phyloP scores from a whole-genome alignment of 2,329 filamentous ascomycete species.

The Beauveria medogensis region DNA sequence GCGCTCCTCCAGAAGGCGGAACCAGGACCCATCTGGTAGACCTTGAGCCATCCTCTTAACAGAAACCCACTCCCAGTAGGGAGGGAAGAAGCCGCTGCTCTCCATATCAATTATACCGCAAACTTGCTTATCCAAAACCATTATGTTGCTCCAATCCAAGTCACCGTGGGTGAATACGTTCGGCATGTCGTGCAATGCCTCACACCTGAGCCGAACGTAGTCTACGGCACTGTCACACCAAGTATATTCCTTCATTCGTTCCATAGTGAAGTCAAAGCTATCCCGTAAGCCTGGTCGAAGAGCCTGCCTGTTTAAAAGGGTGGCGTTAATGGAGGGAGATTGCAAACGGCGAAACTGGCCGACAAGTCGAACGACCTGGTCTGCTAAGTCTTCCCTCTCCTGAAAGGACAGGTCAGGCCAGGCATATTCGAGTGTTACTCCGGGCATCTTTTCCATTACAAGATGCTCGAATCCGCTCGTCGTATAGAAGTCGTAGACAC shows the following conservation, averaged over 20 bases:
- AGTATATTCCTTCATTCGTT: not conserved
- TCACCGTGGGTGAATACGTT: slow-evolving; percentile 8
- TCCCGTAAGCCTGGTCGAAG: not conserved
- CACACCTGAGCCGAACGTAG: not conserved
- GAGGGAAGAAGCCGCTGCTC: slow-evolving; percentile 3
- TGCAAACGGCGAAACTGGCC: not conserved
- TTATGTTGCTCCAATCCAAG: slow-evolving; percentile 9
- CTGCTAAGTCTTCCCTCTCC: not conserved
- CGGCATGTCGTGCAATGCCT: not conserved
- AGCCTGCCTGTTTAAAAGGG: not conserved
- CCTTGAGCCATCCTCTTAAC: not conserved
- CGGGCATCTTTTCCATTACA: not conserved
- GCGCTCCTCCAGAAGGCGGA: slow-evolving; percentile 6
- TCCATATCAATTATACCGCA: slow-evolving; percentile 5
- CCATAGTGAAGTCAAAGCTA: not conserved
- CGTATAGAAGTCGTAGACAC: not conserved
- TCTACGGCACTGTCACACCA: not conserved
- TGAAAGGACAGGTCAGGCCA: not conserved
- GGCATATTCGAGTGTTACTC: not conserved
- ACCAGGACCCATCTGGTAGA: not conserved
- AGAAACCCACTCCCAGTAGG: slow-evolving; percentile 4
- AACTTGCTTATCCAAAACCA: not conserved
- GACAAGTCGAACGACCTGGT: not conserved
- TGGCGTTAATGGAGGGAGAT: not conserved
- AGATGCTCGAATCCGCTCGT: not conserved